These are phyloP conservation scores for Lipomyces chichibuensis DNA, from an alignment of 805 yeast species.

Conservation along the genomic window DNA sequence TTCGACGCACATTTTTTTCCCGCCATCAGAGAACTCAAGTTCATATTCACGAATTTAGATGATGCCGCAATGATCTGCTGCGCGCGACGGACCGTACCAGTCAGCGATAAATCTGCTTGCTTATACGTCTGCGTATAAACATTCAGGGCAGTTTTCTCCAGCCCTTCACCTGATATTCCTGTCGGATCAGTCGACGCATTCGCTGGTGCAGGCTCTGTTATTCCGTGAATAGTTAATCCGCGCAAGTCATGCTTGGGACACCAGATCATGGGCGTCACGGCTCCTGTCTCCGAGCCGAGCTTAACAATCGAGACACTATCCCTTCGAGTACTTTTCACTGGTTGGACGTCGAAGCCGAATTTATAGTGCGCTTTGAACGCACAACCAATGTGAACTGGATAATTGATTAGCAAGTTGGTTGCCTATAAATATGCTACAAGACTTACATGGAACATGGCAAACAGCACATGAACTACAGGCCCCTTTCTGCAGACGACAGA, in stretches of 20 bases:
- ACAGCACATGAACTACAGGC: slow-evolving; percentile 53
- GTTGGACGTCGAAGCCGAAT: slow-evolving; percentile 56
- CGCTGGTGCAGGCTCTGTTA: slow-evolving; percentile 34
- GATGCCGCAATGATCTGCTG: slow-evolving; percentile 18
- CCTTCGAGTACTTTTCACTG: slow-evolving; percentile 42
- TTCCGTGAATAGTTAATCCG: slow-evolving; percentile 29
- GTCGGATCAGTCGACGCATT: slow-evolving; percentile 3
- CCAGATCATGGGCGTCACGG: slow-evolving; percentile 41
- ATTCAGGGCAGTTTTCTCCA: slow-evolving; percentile 41
- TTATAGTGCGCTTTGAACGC: slow-evolving; percentile 53
- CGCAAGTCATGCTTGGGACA: slow-evolving; percentile 41
- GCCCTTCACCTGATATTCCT: slow-evolving; percentile 15
- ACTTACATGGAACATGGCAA: slow-evolving; percentile 45
- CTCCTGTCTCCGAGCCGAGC: slow-evolving; percentile 37
- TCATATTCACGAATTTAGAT: slow-evolving; percentile 8
- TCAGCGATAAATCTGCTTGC: slow-evolving; percentile 33
- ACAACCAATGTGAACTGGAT: slow-evolving; percentile 59
- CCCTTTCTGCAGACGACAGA: slow-evolving; percentile 55
- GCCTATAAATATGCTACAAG: background rate
- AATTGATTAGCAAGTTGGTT: background rate
- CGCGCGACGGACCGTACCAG: slow-evolving; percentile 32
- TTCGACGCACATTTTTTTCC: background rate
- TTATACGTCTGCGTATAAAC: slow-evolving; percentile 40
- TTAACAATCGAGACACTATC: slow-evolving; percentile 36
- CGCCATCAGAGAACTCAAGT: background rate